Evolutionary conservation across 1,284 basidiomycete species (phyloP), one percentile per base, ranked within the genome.

Genomic region (Ustanciosporium gigantosporum): DNA sequence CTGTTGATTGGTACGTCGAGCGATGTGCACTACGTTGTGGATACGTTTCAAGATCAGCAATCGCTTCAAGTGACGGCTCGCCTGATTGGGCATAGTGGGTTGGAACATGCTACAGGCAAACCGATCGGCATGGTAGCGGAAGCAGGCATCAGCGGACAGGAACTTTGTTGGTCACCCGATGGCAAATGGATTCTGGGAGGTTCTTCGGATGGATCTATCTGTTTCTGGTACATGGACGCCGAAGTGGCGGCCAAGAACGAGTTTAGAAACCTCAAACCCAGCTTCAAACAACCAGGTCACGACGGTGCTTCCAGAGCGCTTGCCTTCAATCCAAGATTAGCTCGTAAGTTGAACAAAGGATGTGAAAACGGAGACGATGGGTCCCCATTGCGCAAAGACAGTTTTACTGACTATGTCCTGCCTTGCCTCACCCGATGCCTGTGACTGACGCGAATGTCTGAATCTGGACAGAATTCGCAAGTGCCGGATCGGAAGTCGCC

Each of bases 1-100:
- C 81, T 99, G 19, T 84, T 99, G 19, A 86, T 95, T 15, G 94
- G 94, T 31, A 97, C 95, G 47, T 89, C 91, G 1, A 88, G 89
- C 3, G 86, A 89, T 71, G 88, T 88, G 3, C 95, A 98, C 79
- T 98, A 97, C 73, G 82, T 99, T 41, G 20, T 74, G 13, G 70
- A 74, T 36, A 59, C 70, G 4, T 71, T 62, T 36, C 41, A 41
- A 1, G 24, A 46, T 4, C 25, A 27, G 19, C 65, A 53, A n/a
- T n/a, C n/a, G n/a, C n/a, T n/a, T n/a, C 48, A 49, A 20, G 40
- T 67, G 13, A 39, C 56, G 3, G 60, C 55, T 25, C 47, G 72
- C 4, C 41, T 76, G 40, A 46, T 69, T 3, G 71, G 71, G 3
- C 68, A 73, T 27, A 43, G 66, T 22, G 72, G 70, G 17, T 58